Conservation (phyloP, 1,139 yeast genomes). For the Suhomyces choctaworum region DNA sequence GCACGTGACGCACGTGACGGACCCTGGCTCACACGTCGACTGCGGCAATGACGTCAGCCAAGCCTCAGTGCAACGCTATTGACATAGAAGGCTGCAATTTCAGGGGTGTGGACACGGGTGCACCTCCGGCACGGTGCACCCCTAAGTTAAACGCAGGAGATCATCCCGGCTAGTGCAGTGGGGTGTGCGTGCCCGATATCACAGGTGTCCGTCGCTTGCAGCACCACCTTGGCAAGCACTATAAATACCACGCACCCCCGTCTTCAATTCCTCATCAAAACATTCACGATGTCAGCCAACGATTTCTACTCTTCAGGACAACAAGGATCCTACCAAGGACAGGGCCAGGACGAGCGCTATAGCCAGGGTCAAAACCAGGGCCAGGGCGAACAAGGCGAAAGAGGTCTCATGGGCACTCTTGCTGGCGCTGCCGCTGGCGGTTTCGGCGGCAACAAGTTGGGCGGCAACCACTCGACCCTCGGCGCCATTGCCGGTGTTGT, state of each 20-base stretch:
- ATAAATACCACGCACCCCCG: slow-evolving; percentile 1
- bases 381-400: slow-evolving; percentile 43
- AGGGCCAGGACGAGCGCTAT: slow-evolving; percentile 15
- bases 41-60: slow-evolving; percentile 1
- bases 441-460: slow-evolving; percentile 45
- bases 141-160: background rate
- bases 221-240: background rate
- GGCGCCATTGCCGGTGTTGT: slow-evolving; percentile 61
- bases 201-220: background rate
- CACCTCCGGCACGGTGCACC: background rate
- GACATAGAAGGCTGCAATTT: background rate
- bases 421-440: slow-evolving; percentile 67
- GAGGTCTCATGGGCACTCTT: slow-evolving; percentile 56
- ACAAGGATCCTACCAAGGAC: slow-evolving; percentile 34
- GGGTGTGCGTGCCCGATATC: too few species aligned
- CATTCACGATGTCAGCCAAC: slow-evolving; percentile 58
- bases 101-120: slow-evolving; percentile 2
- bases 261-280: too few species aligned
- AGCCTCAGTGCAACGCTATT: too few species aligned
- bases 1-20: background rate
- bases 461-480: slow-evolving; percentile 48
- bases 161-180: too few species aligned
- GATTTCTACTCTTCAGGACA: slow-evolving; percentile 56
- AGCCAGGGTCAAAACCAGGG: slow-evolving; percentile 7
- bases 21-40: background rate